Base-by-base conservation (phyloP, 352 stramenopile species). In the Phytophthora fragariaefolia region DNA sequence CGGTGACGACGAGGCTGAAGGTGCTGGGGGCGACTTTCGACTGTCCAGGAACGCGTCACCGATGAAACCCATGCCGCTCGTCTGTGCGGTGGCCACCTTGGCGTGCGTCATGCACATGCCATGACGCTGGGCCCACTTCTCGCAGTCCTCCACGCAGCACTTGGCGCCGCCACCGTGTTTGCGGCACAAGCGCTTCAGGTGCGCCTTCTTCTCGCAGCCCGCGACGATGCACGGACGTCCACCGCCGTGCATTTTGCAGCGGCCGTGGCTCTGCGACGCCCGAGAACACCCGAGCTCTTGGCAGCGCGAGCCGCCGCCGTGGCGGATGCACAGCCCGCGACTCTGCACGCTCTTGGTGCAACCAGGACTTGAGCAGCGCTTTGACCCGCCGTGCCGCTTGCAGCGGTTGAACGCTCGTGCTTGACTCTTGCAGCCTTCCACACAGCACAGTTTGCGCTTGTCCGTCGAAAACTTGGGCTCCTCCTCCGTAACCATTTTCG, bases 81-180 rank as follows among this genome's bases (percentile, higher is more conserved):
- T 15, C 26, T 72, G 51, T 7, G 52, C 12, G 32, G 23, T 49
- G 28, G 64, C 30, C 36, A 64, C 71, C 73, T 94, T 93, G 22
- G 83, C 83, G 70, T 96, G 88, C 24, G 78, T 93, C 80, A 96
- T 92, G 71, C 88, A 96, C 86, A 93, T 91, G 49, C 83, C 83
- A 28, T 89, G 74, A 17, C 86, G 84, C 58, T 96, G 88, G 4
- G 86, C 85, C 88, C 88, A 96, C 66, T 96, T 96, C 6, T 93
- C 79, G 27, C 88, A 96, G 5, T 73, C 82, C 7, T 59, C 7
- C 3, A 89, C 45, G 47, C 66, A 81, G 67, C 88, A 96, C 63
- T 95, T 95, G 46, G 82, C 76, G 27, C 88, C 88, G 3, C 88
- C 88, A 43, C 88, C 88, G 70, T 96, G 88, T 66, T 92, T 88